These are phyloP conservation scores for Ascomycota sp. DNA, from an alignment of 2,329 filamentous ascomycete genomes.

Conservation along the genomic window DNA sequence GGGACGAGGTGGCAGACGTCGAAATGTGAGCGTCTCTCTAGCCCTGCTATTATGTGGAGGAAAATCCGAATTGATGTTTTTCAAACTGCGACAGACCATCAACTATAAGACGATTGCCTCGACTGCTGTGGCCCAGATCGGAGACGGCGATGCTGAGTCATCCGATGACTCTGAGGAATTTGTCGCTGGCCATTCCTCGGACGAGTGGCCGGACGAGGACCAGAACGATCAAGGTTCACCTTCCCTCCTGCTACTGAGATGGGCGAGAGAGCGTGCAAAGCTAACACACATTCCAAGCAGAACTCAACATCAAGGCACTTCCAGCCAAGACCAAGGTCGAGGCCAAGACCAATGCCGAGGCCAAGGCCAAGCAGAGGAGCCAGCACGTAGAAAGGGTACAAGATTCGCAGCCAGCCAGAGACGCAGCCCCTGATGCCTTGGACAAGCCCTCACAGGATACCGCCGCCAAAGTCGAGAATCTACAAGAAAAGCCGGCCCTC, in stretches of 20 bases:
- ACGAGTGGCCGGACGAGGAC: slow-evolving; percentile 13
- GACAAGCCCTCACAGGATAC: too few species aligned
- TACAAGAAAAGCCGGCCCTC: too few species aligned
- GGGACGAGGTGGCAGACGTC: slow-evolving; percentile 64
- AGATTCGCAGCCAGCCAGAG: too few species aligned
- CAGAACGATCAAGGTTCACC: slow-evolving; percentile 2
- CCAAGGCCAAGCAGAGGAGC: slow-evolving; percentile 8
- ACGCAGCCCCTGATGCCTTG: too few species aligned
- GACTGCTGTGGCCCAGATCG: slow-evolving; percentile 6
- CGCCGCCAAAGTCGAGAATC: too few species aligned
- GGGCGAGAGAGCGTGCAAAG: slow-evolving; percentile 7
- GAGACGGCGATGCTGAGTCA: slow-evolving; percentile 8
- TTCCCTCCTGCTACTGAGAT: too few species aligned
- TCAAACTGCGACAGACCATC: slow-evolving; percentile 7
- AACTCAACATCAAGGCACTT: slow-evolving; percentile 6
- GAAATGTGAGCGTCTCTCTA: slow-evolving; percentile 15
- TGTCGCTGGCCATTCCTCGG: slow-evolving; percentile 9
- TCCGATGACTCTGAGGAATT: slow-evolving; percentile 16
- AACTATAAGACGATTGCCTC: slow-evolving; percentile 13
- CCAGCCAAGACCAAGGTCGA: slow-evolving; percentile 8
- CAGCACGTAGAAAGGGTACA: too few species aligned
- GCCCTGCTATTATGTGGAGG: not conserved
- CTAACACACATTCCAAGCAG: slow-evolving; percentile 13
- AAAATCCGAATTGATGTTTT: slow-evolving; percentile 4
- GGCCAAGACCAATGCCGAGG: slow-evolving; percentile 13